Evolutionary conservation across 371 early-diverging fungal species (phyloP).

Genomic region (Mortierella sp.): DNA sequence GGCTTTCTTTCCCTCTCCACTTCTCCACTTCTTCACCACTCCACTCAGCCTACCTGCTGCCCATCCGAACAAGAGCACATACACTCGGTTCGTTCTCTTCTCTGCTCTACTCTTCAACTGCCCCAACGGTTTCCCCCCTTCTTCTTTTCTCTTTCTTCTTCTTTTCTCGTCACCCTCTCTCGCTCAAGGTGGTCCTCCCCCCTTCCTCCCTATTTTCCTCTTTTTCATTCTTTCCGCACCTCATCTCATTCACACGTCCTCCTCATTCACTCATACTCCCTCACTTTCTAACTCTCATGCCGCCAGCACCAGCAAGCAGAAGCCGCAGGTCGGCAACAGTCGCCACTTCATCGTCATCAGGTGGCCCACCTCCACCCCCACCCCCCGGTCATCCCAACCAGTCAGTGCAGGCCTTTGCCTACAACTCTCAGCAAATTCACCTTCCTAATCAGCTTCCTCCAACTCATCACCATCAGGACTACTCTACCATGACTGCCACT

Average conservation of each 20-base stretch:
- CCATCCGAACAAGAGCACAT: too few species aligned
- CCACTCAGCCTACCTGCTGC: too few species aligned
- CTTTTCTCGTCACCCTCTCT: neutral
- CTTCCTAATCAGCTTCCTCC: neutral
- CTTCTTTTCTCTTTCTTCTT: neutral
- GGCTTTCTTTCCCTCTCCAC: too few species aligned
- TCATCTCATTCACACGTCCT: conserved; percentile 7
- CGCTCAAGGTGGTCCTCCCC: neutral
- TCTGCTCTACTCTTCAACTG: neutral
- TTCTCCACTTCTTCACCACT: too few species aligned
- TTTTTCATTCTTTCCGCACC: neutral
- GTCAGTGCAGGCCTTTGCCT: conserved; percentile 18
- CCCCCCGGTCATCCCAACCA: conserved; percentile 26
- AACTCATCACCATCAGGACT: neutral
- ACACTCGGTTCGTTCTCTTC: neutral
- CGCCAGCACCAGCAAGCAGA: conserved; percentile 20
- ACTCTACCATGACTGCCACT: neutral
- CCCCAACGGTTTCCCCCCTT: neutral
- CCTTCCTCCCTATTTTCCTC: neutral
- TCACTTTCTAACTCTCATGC: conserved; percentile 6
- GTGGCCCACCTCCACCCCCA: conserved; percentile 24
- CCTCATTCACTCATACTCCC: neutral
- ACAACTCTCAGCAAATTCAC: neutral
- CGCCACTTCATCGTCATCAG: neutral
- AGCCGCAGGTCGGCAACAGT: conserved; percentile 25